phyloP scores from a whole-genome alignment of 495 filamentous ascomycete species.

The Xylaria flabelliformis region DNA sequence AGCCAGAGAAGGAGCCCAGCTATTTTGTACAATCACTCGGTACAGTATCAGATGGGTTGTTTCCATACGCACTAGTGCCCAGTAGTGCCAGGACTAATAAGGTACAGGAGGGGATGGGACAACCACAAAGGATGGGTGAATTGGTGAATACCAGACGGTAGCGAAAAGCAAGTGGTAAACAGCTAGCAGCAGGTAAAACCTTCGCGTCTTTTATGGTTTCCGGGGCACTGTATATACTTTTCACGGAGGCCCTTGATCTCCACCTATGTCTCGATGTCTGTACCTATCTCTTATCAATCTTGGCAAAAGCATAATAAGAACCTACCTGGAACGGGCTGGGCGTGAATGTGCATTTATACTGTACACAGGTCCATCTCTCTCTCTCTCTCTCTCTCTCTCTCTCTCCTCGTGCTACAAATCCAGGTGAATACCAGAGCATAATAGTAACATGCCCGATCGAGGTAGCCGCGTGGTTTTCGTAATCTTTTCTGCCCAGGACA shows the following conservation, averaged over 20 bases:
- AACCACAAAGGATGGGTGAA: neutral
- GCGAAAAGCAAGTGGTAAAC: neutral
- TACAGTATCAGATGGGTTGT: constrained; percentile 23
- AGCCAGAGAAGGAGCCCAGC: constrained; percentile 29
- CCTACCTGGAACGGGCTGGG: neutral
- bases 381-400: neutral
- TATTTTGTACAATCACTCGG: constrained; percentile 16
- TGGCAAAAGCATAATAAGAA: constrained; percentile 13
- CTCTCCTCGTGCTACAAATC: neutral
- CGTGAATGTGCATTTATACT: constrained; percentile 19
- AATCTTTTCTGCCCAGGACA: neutral
- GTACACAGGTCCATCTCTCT: neutral
- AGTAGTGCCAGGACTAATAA: constrained; percentile 6
- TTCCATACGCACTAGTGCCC: constrained; percentile 16
- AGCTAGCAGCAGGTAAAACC: constrained; percentile 4
- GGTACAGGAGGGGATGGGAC: constrained; percentile 15
- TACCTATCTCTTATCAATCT: constrained; percentile 16
- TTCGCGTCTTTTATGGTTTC: neutral
- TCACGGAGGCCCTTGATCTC: neutral
- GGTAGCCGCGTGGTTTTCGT: neutral
- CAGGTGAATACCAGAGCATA: neutral
- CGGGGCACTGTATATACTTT: constrained; percentile 8
- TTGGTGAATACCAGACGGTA: constrained; percentile 1
- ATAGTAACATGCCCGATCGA: constrained; percentile 10
- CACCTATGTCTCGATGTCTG: neutral